Conservation (phyloP, 1,284 basidiomycete species). For the Heliocybe sulcata region DNA sequence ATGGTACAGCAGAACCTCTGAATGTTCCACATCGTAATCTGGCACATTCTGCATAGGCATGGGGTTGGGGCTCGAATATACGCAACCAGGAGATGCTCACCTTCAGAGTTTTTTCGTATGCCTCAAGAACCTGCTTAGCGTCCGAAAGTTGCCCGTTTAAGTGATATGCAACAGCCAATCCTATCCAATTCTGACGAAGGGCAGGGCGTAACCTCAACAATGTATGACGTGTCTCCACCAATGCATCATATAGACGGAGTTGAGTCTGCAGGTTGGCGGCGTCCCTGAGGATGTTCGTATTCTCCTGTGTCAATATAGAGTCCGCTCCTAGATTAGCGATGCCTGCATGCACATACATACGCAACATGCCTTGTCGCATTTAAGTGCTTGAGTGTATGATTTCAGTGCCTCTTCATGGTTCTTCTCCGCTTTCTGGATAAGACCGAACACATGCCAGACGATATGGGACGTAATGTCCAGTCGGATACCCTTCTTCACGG, state of each 20-base stretch:
- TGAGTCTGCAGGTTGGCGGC: conserved; percentile 88
- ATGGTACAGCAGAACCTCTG: conserved; percentile 83
- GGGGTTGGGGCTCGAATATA: conserved; percentile 5
- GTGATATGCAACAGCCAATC: conserved; percentile 84
- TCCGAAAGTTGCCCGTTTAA: conserved; percentile 72
- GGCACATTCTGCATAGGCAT: conserved; percentile 52
- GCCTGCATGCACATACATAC: neutral
- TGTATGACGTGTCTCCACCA: conserved; percentile 80
- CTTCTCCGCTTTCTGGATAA: conserved; percentile 87
- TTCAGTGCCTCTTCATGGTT: conserved; percentile 89
- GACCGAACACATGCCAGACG: conserved; percentile 96
- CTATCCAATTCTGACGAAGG: conserved; percentile 87
- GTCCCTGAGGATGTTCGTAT: conserved; percentile 90
- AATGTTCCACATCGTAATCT: conserved; percentile 78
- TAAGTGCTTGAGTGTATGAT: conserved; percentile 76
- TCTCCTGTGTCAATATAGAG: conserved; percentile 52
- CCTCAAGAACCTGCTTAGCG: conserved; percentile 70
- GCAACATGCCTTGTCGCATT: conserved; percentile 79
- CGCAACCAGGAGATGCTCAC: conserved; percentile 24
- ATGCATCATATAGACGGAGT: conserved; percentile 74
- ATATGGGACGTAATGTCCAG: conserved; percentile 92
- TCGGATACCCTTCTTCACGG: conserved; percentile 85
- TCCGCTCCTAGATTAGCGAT: neutral
- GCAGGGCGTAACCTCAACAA: conserved; percentile 81
- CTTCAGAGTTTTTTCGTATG: conserved; percentile 59